phyloP scores from a whole-genome alignment of 495 filamentous ascomycete genomes.

The Annulohypoxylon maeteangense region DNA sequence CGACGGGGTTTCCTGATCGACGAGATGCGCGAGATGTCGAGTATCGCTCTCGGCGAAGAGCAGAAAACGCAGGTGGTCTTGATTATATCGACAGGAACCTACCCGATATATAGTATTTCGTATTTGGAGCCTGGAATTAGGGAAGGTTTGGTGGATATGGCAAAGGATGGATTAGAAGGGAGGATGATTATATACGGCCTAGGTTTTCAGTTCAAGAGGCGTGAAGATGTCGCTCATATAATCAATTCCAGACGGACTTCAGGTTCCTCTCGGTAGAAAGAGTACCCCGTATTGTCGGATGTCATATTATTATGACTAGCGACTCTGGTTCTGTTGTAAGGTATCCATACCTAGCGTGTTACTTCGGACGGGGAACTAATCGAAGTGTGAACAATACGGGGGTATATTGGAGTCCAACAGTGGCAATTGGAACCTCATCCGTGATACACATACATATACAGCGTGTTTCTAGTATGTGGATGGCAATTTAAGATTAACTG shows the following conservation, averaged over 20 bases:
- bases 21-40: neutral
- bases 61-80: conserved; percentile 9
- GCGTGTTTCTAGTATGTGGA: neutral
- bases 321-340: neutral
- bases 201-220: conserved; percentile 27
- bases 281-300: neutral
- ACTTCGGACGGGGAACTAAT: neutral
- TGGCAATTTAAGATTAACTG: neutral
- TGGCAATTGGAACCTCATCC: neutral
- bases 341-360: neutral
- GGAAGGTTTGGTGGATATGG: conserved; percentile 32
- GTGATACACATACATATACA: neutral
- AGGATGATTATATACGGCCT: conserved; percentile 37
- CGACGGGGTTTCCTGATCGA: conserved; percentile 26
- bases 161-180: conserved; percentile 18
- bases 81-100: conserved; percentile 20
- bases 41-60: conserved; percentile 27
- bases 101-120: conserved; percentile 4
- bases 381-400: neutral
- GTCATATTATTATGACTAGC: neutral
- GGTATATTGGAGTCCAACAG: neutral
- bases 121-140: conserved; percentile 14
- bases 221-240: neutral
- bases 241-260: neutral
- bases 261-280: neutral